A percentile compares a stretch with the other conserved stretches of the same genome.
These are phyloP conservation scores for Pyropia haitanensis DNA, from an alignment of 23 red algal species.

Conservation along the genomic window DNA sequence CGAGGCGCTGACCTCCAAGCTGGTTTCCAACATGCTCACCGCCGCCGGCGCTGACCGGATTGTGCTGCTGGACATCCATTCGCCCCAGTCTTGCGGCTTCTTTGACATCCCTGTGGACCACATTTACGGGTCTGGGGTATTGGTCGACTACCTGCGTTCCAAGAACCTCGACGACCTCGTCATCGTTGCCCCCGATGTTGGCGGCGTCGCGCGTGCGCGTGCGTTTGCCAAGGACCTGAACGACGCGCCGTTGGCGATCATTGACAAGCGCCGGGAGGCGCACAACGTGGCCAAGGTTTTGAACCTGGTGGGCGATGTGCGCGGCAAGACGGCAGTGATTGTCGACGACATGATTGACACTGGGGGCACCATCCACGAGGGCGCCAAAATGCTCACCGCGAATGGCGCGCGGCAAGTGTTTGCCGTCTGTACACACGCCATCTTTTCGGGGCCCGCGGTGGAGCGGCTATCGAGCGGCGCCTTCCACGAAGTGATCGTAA, in stretches of 20 bases:
- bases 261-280: conserved; percentile 87
- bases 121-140: conserved; percentile 70
- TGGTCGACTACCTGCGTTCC: conserved; percentile 58
- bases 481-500: conserved; percentile 96
- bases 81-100: conserved; percentile 99
- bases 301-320: conserved; percentile 94
- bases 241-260: conserved; percentile 91
- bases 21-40: conserved; percentile 91
- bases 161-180: conserved; percentile 68
- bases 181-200: conserved; percentile 90
- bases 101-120: conserved; percentile 99
- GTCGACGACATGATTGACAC: conserved; percentile 99
- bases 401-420: conserved; percentile 80
- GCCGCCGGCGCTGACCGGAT: conserved; percentile 79
- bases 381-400: conserved; percentile 63
- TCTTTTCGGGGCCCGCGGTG: conserved; percentile 85
- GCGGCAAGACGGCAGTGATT: conserved; percentile 72
- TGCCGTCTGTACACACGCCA: conserved; percentile 76
- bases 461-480: conserved; percentile 86
- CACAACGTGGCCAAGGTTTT: conserved; percentile 82
- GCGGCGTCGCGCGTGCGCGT: conserved; percentile 89
- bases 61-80: conserved; percentile 96
- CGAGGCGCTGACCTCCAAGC: conserved; percentile 90
- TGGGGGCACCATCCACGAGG: conserved; percentile 76
- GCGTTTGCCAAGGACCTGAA: conserved; percentile 84